Percentiles rank a stretch among this genome's conserved stretches.
Evolutionary conservation across 768 basidiomycete species (phyloP).

Genomic region (Kwoniella newhampshirensis): DNA sequence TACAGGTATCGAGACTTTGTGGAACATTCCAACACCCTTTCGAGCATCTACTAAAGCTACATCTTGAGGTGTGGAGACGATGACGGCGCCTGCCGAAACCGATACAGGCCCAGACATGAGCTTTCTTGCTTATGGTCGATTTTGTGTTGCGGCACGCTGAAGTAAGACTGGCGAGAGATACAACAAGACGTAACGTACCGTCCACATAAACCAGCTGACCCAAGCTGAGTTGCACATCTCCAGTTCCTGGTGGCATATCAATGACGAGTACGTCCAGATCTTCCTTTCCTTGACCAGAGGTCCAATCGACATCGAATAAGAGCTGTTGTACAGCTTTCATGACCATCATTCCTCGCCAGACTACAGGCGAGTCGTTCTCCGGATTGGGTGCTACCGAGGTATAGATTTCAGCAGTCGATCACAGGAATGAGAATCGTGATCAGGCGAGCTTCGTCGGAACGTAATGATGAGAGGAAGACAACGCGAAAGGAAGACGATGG

Average conservation of each 20-base stretch:
- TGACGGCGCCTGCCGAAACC: slow-evolving; percentile 68
- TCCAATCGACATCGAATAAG: slow-evolving; percentile 94
- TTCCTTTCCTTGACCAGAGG: slow-evolving; percentile 20
- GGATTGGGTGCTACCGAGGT: slow-evolving; percentile 56
- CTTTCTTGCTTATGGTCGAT: no score
- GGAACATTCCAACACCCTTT: slow-evolving; percentile 90
- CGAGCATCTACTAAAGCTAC: slow-evolving; percentile 87
- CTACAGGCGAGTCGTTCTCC: slow-evolving; percentile 71
- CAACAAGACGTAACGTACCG: slow-evolving; percentile 58
- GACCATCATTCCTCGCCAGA: slow-evolving; percentile 97
- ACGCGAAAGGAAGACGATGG: background rate
- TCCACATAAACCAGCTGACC: slow-evolving; percentile 82
- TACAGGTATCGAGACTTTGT: slow-evolving; percentile 83
- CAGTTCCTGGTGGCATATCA: slow-evolving; percentile 97
- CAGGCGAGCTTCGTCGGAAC: background rate
- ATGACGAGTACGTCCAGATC: slow-evolving; percentile 81
- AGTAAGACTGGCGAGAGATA: no score
- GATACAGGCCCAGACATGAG: no score
- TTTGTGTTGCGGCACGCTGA: no score
- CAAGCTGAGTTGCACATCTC: slow-evolving; percentile 88
- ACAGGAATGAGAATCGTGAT: no score
- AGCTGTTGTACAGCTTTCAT: slow-evolving; percentile 96
- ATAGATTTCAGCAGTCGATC: background rate
- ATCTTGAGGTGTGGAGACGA: slow-evolving; percentile 94
- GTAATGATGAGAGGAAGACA: background rate